Evolutionary conservation across 2,329 filamentous ascomycete genomes (phyloP).

Genomic region (Nemania sp.): DNA sequence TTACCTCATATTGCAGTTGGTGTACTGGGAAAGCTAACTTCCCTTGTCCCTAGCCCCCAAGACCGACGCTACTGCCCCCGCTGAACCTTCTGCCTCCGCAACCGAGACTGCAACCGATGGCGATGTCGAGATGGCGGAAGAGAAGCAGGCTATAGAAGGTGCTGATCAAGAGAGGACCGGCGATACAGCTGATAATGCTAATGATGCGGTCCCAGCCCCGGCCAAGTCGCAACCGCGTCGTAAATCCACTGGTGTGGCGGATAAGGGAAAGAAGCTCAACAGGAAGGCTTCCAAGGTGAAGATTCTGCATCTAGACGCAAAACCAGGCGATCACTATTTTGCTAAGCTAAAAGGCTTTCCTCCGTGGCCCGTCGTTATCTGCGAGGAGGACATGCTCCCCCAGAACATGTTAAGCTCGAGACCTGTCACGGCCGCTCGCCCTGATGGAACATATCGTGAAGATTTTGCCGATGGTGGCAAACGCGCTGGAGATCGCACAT

Average conservation of each 20-base stretch:
- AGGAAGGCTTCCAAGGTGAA: slow-evolving; percentile 85
- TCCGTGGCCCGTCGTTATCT: slow-evolving; percentile 93
- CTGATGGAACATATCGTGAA: slow-evolving; percentile 87
- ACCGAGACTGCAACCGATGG: slow-evolving; percentile 47
- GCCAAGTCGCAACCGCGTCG: slow-evolving; percentile 66
- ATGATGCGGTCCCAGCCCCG: slow-evolving; percentile 36
- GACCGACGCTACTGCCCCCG: slow-evolving; percentile 27
- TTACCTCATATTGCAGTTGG: slow-evolving; percentile 9
- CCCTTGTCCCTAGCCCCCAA: slow-evolving; percentile 27
- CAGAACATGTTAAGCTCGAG: slow-evolving; percentile 79
- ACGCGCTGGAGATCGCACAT: slow-evolving; percentile 85
- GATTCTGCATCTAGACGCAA: slow-evolving; percentile 78
- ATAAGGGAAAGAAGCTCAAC: slow-evolving; percentile 84
- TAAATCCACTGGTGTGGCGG: slow-evolving; percentile 76
- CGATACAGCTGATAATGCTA: slow-evolving; percentile 24
- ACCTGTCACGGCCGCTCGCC: slow-evolving; percentile 83
- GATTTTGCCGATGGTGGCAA: slow-evolving; percentile 90
- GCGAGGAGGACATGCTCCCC: slow-evolving; percentile 94
- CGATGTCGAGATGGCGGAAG: slow-evolving; percentile 49
- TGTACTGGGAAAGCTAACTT: slow-evolving; percentile 22
- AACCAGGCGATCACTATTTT: slow-evolving; percentile 92
- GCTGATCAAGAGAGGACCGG: slow-evolving; percentile 39
- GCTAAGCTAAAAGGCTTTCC: slow-evolving; percentile 95
- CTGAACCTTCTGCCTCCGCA: slow-evolving; percentile 43
- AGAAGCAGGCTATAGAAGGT: slow-evolving; percentile 45